A percentile compares a stretch with the other conserved stretches of the same genome.
These are phyloP conservation scores for Yarrowia sp. DNA, from an alignment of 805 yeast genomes.

Conservation along the genomic window DNA sequence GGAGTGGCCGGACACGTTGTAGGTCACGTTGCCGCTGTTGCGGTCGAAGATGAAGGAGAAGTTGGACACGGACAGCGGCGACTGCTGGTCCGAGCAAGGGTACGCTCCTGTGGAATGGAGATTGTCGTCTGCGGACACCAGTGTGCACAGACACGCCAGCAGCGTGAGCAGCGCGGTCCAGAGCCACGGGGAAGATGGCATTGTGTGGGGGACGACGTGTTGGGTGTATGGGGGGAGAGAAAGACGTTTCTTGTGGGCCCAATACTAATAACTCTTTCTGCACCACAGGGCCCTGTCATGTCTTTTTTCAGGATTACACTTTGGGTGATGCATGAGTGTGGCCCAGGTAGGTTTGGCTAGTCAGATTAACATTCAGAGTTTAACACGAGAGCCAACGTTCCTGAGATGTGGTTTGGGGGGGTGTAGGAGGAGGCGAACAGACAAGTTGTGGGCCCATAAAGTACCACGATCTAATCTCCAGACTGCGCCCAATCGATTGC, in stretches of 20 bases:
- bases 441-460: no score
- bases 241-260: no score
- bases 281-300: conserved; percentile 3
- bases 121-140: conserved; percentile 16
- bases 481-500: background rate
- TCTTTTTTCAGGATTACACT: conserved; percentile 16
- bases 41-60: conserved; percentile 35
- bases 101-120: conserved; percentile 38
- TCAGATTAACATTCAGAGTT: background rate
- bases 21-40: conserved; percentile 24
- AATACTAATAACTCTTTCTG: background rate
- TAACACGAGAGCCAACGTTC: conserved; percentile 2
- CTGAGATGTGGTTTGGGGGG: background rate
- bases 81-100: conserved; percentile 24
- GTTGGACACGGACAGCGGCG: conserved; percentile 32
- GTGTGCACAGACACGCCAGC: background rate
- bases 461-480: background rate
- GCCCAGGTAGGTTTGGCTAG: conserved; percentile 14
- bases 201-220: background rate
- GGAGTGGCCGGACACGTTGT: conserved; percentile 33
- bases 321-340: conserved; percentile 1
- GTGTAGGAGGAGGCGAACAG: no score
- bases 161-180: conserved; percentile 16
- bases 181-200: background rate
- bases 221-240: background rate